Evolutionary conservation across 2,329 filamentous ascomycete genomes (phyloP).

Genomic region (Aspergillus latus): DNA sequence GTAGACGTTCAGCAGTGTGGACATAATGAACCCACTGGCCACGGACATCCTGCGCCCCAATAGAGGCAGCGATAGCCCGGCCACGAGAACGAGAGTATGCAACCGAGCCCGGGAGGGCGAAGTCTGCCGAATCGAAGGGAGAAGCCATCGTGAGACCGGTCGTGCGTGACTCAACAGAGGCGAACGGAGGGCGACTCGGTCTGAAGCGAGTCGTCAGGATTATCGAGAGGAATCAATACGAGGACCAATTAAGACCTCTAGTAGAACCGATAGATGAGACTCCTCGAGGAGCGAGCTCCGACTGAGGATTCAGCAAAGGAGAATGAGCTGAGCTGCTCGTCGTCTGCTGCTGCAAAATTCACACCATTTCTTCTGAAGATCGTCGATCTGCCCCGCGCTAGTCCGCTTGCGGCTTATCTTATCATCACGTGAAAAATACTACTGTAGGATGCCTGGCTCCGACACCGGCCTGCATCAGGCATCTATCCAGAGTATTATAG

Average conservation of each 20-base stretch:
- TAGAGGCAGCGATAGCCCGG: slow-evolving; percentile 42
- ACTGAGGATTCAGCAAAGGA: slow-evolving; percentile 19
- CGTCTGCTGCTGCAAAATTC: slow-evolving; percentile 20
- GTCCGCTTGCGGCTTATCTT: slow-evolving; percentile 27
- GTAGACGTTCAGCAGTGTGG: slow-evolving; percentile 54
- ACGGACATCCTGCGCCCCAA: slow-evolving; percentile 45
- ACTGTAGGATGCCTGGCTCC: too few species aligned
- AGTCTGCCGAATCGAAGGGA: slow-evolving; percentile 29
- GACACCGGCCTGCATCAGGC: too few species aligned
- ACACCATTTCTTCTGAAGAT: slow-evolving; percentile 15
- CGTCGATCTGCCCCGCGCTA: slow-evolving; percentile 27
- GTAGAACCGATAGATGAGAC: slow-evolving; percentile 19
- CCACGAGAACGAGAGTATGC: slow-evolving; percentile 49
- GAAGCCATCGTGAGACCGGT: slow-evolving; percentile 33
- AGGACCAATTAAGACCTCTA: slow-evolving; percentile 17
- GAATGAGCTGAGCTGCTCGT: slow-evolving; percentile 22
- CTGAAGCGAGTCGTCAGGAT: neutral
- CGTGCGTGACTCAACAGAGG: slow-evolving; percentile 11
- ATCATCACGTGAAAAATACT: slow-evolving; percentile 5
- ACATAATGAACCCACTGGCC: slow-evolving; percentile 63
- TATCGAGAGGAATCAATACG: neutral
- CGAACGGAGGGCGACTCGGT: slow-evolving; percentile 1
- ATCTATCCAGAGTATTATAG: too few species aligned
- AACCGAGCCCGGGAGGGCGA: slow-evolving; percentile 43
- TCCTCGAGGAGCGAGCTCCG: slow-evolving; percentile 22